Conservation (phyloP, 495 filamentous ascomycete species). For the Aspergillus hancockii region DNA sequence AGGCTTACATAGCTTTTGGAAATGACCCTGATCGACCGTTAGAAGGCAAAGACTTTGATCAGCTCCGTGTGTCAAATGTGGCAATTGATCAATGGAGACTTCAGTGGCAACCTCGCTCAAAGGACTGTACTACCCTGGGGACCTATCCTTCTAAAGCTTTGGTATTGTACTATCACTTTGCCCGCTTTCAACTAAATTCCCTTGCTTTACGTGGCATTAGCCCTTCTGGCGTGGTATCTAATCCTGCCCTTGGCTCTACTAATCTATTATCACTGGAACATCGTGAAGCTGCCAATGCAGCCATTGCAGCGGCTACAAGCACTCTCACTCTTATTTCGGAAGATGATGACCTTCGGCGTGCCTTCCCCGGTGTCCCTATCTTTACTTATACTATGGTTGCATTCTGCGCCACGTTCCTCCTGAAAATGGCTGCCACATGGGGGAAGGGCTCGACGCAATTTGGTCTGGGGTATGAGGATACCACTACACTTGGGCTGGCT, state of each 20-base stretch:
- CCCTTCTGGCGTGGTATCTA: conserved; percentile 1
- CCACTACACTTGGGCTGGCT: conserved; percentile 17
- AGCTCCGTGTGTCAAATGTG: conserved; percentile 33
- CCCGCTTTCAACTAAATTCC: conserved; percentile 44
- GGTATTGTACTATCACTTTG: conserved; percentile 44
- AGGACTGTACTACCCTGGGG: conserved; percentile 28
- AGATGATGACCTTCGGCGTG: conserved; percentile 35
- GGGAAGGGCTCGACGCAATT: conserved; percentile 7
- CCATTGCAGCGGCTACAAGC: conserved; percentile 39
- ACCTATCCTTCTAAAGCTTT: conserved; percentile 41
- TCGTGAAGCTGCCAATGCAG: conserved; percentile 33
- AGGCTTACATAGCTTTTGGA: conserved; percentile 42
- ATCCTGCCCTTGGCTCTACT: background rate
- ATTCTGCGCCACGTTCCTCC: conserved; percentile 39
- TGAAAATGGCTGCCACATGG: conserved; percentile 37
- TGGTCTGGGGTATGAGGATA: conserved; percentile 3
- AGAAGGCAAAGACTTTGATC: conserved; percentile 31
- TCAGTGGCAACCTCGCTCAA: conserved; percentile 31
- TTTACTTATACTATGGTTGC: conserved; percentile 48
- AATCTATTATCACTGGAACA: conserved; percentile 30
- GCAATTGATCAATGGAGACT: conserved; percentile 40
- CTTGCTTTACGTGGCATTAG: conserved; percentile 40
- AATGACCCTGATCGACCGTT: conserved; percentile 37
- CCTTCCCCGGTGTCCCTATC: conserved; percentile 40
- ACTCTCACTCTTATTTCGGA: conserved; percentile 36